Evolutionary conservation across 2,329 filamentous ascomycete species (phyloP), one percentile per base, ranked within the genome.

Genomic region (Diaporthe citri): DNA sequence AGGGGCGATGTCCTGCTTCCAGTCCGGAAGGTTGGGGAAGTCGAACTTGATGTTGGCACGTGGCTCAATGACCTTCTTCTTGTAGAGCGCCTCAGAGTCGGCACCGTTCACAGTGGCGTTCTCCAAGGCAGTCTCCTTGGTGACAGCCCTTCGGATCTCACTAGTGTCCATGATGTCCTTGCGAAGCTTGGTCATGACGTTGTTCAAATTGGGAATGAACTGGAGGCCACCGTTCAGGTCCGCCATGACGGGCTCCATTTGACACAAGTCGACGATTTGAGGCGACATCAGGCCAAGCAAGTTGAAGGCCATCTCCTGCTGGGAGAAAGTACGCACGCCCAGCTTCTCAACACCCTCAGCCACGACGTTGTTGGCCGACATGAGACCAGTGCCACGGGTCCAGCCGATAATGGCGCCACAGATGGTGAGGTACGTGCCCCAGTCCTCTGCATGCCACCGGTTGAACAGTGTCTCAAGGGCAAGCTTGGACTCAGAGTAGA

Each of bases 291-390:
- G 91, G 79, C 97, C 96, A 59, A 99, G 91, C 78, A 99, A 86
- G 86, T 99, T 99, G 90, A 99, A 99, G 22, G 97, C 97, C 97
- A 99, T 99, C 86, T 99, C 97, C 84, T 98, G 95, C 86, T 98
- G 97, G 13, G 96, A 98, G 89, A 99, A 99, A 5, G 97, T 99
- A 80, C 97, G 95, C 36, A 98, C 97, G 80, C 97, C 97, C 79
- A 97, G 97, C 80, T 94, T 95, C 88, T 99, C 97, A 74, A 99
- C 95, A 76, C 96, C 97, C 84, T 98, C 96, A 48, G 97, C 97
- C 78, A 98, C 96, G 80, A 98, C 92, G 85, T 99, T 98, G 89
- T 98, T 98, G 81, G 94, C 96, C 79, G 94, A 94, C 96, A 99
- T 99, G 80, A 99, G 92, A 83, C 97, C 97, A 77, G 97, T 99